Conservation (phyloP, 2,329 filamentous ascomycete species). For the Colletotrichum ledebouriae region DNA sequence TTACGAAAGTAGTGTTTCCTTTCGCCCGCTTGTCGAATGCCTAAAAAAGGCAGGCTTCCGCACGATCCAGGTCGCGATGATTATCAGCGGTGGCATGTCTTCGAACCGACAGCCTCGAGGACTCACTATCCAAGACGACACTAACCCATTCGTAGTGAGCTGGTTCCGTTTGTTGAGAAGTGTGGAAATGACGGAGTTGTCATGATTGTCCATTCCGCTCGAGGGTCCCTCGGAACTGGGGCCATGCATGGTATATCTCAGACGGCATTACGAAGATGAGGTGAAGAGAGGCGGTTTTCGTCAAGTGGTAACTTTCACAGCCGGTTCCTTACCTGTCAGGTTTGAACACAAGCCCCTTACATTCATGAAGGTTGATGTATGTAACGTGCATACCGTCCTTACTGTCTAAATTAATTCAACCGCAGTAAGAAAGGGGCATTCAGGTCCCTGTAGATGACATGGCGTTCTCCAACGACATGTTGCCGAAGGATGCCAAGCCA, state of each 20-base stretch:
- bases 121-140: not conserved
- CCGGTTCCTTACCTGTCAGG: not conserved
- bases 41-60: conserved; percentile 3
- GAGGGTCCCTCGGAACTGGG: conserved; percentile 1
- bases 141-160: not conserved
- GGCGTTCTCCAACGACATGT: conserved; percentile 16
- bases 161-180: conserved; percentile 4
- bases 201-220: not conserved
- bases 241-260: conserved; percentile 4
- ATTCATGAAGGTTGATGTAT: conserved; percentile 4
- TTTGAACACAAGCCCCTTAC: conserved; percentile 1
- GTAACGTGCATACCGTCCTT: not conserved
- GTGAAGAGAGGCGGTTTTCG: not conserved
- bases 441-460: not conserved
- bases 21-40: not conserved
- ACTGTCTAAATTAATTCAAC: not conserved
- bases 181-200: conserved; percentile 7
- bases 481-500: not conserved
- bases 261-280: conserved; percentile 3
- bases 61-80: not conserved
- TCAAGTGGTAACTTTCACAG: not conserved
- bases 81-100: not conserved
- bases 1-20: not conserved
- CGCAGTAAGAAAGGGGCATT: not conserved
- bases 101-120: conserved; percentile 2